A percentile compares a stretch with the other conserved stretches of the same genome.
These are phyloP conservation scores for Sporothrix brasiliensis DNA, from an alignment of 2,329 filamentous ascomycete species.

Conservation along the genomic window DNA sequence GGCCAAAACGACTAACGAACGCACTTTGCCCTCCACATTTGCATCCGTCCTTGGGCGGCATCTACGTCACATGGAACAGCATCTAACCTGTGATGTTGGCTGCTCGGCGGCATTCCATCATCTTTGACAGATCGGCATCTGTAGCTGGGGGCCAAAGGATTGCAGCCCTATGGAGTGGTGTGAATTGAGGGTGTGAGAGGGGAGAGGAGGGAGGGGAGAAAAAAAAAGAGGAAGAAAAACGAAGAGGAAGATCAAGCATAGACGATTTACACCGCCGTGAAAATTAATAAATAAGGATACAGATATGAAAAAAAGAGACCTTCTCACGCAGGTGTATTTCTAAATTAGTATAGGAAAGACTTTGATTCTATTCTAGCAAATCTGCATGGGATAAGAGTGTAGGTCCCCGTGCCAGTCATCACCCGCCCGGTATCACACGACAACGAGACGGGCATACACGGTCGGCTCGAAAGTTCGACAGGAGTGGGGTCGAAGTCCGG, in stretches of 20 bases:
- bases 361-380: constrained; percentile 5
- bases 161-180: neutral
- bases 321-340: no score
- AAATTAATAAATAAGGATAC: no score
- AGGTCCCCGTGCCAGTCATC: no score
- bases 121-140: neutral
- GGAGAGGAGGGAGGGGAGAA: no score
- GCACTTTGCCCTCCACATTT: neutral
- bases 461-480: neutral
- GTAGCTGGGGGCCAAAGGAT: neutral
- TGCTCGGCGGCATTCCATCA: neutral
- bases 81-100: constrained; percentile 5
- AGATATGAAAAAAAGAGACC: no score
- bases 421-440: neutral
- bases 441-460: neutral
- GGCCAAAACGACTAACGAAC: neutral
- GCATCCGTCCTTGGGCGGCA: neutral
- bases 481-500: neutral
- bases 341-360: neutral
- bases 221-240: neutral
- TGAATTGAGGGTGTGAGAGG: neutral
- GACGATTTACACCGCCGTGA: neutral
- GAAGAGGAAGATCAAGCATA: neutral
- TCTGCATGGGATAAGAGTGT: neutral
- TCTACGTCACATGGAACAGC: constrained; percentile 17